phyloP scores from a whole-genome alignment of 371 early-diverging fungal species.

The Apophysomyces sp. region DNA sequence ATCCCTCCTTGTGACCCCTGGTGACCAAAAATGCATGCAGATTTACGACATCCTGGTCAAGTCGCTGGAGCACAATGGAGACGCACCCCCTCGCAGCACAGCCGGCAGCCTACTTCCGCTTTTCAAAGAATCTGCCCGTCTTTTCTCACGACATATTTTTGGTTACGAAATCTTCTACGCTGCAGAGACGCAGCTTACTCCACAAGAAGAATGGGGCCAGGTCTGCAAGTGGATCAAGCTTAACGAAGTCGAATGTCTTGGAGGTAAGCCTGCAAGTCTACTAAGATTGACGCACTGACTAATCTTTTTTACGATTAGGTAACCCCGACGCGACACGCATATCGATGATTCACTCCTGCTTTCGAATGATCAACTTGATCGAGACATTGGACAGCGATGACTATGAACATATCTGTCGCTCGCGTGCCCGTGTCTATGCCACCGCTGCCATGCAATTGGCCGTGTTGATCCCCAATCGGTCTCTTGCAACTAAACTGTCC shows the following conservation, averaged over 20 bases:
- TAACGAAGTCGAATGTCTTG: constrained; percentile 36
- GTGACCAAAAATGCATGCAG: constrained; percentile 30
- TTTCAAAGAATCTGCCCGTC: constrained; percentile 22
- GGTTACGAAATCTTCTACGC: constrained; percentile 37
- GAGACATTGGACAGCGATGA: constrained; percentile 33
- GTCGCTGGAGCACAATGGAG: constrained; percentile 11
- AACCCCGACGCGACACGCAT: constrained; percentile 20
- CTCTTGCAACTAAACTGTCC: constrained; percentile 22
- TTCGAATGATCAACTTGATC: constrained; percentile 39
- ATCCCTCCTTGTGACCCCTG: constrained; percentile 18
- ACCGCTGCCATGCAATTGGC: constrained; percentile 43
- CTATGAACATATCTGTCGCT: constrained; percentile 9
- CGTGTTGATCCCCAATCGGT: constrained; percentile 12
- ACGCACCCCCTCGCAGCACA: constrained; percentile 8
- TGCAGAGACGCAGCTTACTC: constrained; percentile 10
- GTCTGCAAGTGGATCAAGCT: constrained; percentile 42
- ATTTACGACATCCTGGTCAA: constrained; percentile 25
- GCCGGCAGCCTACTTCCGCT: constrained; percentile 1
- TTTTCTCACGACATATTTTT: constrained; percentile 30
- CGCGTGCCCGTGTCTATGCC: constrained; percentile 38
- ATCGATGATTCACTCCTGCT: constrained; percentile 30
- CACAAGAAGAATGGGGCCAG: constrained; percentile 34
- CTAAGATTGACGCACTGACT: no score
- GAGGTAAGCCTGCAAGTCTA: no score
- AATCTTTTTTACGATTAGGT: background rate